phyloP scores from a whole-genome alignment of 306 rosid species.

The Cicer cuneatum region DNA sequence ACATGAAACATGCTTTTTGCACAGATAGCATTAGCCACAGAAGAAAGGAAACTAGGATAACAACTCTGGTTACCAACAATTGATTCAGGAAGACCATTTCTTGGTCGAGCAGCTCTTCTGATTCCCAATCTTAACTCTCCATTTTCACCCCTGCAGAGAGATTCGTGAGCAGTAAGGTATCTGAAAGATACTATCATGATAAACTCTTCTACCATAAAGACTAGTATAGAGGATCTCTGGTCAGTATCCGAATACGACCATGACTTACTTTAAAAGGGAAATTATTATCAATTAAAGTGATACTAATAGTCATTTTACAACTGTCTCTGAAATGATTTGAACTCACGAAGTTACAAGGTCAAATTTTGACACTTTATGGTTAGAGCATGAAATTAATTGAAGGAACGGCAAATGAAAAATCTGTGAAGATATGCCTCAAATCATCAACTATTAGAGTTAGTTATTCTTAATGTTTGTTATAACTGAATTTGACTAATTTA shows the following conservation, averaged over 20 bases:
- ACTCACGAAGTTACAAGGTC: no score
- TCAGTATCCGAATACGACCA: neutral
- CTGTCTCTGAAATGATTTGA: no score
- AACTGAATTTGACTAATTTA: no score
- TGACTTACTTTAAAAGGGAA: neutral
- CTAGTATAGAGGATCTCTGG: neutral
- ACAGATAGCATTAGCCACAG: constrained; percentile 83
- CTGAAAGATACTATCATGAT: constrained; percentile 5
- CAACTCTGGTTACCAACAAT: constrained; percentile 72
- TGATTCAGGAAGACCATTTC: constrained; percentile 88
- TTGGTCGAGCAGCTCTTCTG: constrained; percentile 86
- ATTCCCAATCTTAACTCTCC: constrained; percentile 96
- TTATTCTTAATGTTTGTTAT: no score
- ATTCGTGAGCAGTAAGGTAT: constrained; percentile 34
- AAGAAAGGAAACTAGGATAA: constrained; percentile 66
- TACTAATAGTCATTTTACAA: no score
- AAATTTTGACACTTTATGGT: neutral
- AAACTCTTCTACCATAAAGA: constrained; percentile 19
- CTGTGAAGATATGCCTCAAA: no score
- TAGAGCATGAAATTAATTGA: neutral
- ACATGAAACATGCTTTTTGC: constrained; percentile 87
- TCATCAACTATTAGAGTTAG: no score
- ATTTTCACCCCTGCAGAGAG: constrained; percentile 79
- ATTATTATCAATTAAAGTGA: no score
- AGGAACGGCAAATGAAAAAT: constrained; percentile 6